These are phyloP conservation scores for Codiaeum variegatum DNA, from an alignment of 441 rosid genomes.

Conservation along the genomic window DNA sequence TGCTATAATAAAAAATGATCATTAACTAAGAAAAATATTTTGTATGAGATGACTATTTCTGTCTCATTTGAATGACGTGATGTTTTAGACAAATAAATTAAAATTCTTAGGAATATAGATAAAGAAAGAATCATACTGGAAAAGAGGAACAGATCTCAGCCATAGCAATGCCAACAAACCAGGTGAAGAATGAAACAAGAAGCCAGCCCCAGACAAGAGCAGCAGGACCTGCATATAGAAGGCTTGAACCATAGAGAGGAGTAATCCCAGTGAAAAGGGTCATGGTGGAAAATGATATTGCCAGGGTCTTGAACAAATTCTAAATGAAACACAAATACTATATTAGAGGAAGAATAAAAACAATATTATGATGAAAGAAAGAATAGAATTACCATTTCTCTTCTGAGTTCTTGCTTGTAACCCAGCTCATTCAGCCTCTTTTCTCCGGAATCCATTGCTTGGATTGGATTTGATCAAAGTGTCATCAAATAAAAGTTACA, in stretches of 20 bases:
- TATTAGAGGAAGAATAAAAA: too few relatives aligned
- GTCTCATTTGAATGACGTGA: too few relatives aligned
- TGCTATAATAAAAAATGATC: too few relatives aligned
- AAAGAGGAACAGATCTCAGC: constrained; percentile 72
- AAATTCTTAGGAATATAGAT: too few relatives aligned
- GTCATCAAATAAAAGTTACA: background rate
- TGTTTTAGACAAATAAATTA: too few relatives aligned
- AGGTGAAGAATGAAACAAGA: constrained; percentile 58
- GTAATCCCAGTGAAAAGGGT: constrained; percentile 57
- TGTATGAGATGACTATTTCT: too few relatives aligned
- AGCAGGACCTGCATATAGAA: constrained; percentile 55
- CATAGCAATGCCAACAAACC: constrained; percentile 64
- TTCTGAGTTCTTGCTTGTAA: constrained; percentile 63
- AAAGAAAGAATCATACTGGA: constrained; percentile 32
- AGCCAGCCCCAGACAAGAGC: constrained; percentile 63
- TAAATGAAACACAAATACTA: constrained; percentile 17
- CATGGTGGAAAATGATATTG: constrained; percentile 60
- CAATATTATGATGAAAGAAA: background rate
- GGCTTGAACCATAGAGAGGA: constrained; percentile 57
- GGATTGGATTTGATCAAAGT: background rate
- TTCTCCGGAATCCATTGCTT: constrained; percentile 50
- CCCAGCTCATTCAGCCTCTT: constrained; percentile 65
- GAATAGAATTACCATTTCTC: constrained; percentile 47
- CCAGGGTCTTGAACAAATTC: constrained; percentile 61
- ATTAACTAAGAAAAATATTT: too few relatives aligned